Evolutionary conservation across 83 land plant genomes (phyloP).

Genomic region (Diphasiastrum complanatum): DNA sequence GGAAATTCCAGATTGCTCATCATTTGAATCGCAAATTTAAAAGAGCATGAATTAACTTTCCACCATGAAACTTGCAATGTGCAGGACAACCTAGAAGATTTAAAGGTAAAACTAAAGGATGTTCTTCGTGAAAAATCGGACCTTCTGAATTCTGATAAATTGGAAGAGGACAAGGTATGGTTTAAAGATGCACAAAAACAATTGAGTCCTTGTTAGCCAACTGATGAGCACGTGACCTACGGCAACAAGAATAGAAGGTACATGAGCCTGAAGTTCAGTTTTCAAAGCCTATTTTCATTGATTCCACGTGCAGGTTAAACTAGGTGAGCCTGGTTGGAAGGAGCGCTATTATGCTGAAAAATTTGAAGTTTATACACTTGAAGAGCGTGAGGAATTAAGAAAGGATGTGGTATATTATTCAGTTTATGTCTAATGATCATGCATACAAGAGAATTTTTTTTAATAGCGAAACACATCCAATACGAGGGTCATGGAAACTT

Average conservation of each 20-base stretch:
- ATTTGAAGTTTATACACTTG: constrained; percentile 44
- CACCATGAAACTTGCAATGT: constrained; percentile 8
- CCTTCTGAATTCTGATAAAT: constrained; percentile 42
- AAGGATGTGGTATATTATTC: constrained; percentile 51
- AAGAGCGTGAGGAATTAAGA: constrained; percentile 35
- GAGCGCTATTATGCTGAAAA: constrained; percentile 63
- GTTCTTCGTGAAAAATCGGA: constrained; percentile 76
- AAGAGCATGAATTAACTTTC: background rate
- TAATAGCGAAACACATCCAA: background rate
- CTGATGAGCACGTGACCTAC: too few relatives aligned
- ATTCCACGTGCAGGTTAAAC: constrained; percentile 36
- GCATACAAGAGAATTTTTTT: background rate
- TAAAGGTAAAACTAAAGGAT: constrained; percentile 43
- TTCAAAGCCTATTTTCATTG: too few relatives aligned
- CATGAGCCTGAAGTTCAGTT: too few relatives aligned
- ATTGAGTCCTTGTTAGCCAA: too few relatives aligned
- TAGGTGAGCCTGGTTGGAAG: constrained; percentile 68
- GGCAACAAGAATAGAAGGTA: too few relatives aligned
- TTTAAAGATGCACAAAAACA: background rate
- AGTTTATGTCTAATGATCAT: background rate
- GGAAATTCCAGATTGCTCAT: too few relatives aligned
- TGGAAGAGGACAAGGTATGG: constrained; percentile 44
- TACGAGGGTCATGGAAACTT: too few relatives aligned
- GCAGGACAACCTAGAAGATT: constrained; percentile 38
- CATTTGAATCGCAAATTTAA: background rate